These are phyloP conservation scores for Penicillium coffeae DNA, from an alignment of 495 filamentous ascomycete species.

Conservation along the genomic window DNA sequence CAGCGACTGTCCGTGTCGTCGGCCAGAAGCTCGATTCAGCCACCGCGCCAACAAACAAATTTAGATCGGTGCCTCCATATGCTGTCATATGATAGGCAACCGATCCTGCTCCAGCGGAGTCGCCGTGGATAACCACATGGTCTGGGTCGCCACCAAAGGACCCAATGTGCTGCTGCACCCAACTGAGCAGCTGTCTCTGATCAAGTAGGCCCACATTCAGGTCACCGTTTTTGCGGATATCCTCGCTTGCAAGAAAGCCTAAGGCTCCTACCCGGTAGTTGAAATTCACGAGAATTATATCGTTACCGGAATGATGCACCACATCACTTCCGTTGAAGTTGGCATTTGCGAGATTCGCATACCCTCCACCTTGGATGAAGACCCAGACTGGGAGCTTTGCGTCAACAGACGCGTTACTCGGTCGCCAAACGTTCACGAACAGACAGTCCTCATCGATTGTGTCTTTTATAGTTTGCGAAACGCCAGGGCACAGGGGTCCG, in stretches of 20 bases:
- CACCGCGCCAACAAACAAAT: conserved; percentile 56
- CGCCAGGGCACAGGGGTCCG: conserved; percentile 37
- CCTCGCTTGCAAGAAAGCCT: conserved; percentile 64
- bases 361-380: conserved; percentile 72
- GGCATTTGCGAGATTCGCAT: conserved; percentile 54
- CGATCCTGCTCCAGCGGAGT: conserved; percentile 62
- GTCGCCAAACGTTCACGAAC: conserved; percentile 64
- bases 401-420: conserved; percentile 45
- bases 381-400: conserved; percentile 64
- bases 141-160: conserved; percentile 64
- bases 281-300: conserved; percentile 65
- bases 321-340: conserved; percentile 63
- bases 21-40: conserved; percentile 62
- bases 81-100: conserved; percentile 63
- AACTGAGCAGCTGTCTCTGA: conserved; percentile 58
- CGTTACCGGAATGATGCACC: conserved; percentile 46
- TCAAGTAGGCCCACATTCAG: conserved; percentile 61
- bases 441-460: conserved; percentile 62
- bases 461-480: conserved; percentile 30
- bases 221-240: conserved; percentile 49
- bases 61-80: conserved; percentile 48
- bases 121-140: conserved; percentile 65
- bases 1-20: conserved; percentile 50
- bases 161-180: conserved; percentile 58
- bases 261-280: conserved; percentile 73